A percentile compares a stretch with the other conserved stretches of the same genome.
phyloP scores from a whole-genome alignment of 1,284 basidiomycete species.

The Rhodotorula sp. region DNA sequence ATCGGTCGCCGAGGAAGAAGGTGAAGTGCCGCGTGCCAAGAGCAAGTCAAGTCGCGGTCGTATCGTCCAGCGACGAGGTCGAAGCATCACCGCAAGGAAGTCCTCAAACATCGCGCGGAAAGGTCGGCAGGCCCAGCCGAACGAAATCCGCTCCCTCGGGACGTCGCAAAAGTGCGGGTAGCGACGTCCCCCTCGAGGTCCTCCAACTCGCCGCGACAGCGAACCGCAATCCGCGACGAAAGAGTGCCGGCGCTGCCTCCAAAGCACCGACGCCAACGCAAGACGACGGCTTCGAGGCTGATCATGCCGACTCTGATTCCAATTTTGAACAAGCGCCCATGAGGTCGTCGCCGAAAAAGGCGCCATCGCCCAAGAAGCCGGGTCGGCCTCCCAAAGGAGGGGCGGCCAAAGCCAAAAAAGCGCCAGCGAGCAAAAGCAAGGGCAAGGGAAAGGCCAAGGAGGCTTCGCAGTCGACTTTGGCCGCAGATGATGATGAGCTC shows the following conservation, averaged over 20 bases:
- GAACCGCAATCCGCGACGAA: background rate
- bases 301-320: background rate
- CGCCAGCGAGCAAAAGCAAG: background rate
- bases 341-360: background rate
- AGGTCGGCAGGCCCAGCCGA: background rate
- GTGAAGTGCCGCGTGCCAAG: background rate
- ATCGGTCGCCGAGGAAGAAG: conserved; percentile 5
- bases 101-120: no score
- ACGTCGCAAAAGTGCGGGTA: background rate
- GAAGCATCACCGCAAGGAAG: no score
- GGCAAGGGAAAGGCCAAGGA: background rate
- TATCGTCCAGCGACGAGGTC: no score
- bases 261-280: background rate
- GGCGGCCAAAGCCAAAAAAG: background rate
- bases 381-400: background rate
- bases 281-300: background rate
- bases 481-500: no score
- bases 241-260: background rate
- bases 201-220: background rate
- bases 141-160: background rate
- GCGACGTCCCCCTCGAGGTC: background rate
- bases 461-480: background rate
- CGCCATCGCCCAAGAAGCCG: background rate
- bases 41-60: background rate
- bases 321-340: no score